Evolutionary conservation across 345 rosid species (phyloP).

Genomic region (Eucalyptus marginata): DNA sequence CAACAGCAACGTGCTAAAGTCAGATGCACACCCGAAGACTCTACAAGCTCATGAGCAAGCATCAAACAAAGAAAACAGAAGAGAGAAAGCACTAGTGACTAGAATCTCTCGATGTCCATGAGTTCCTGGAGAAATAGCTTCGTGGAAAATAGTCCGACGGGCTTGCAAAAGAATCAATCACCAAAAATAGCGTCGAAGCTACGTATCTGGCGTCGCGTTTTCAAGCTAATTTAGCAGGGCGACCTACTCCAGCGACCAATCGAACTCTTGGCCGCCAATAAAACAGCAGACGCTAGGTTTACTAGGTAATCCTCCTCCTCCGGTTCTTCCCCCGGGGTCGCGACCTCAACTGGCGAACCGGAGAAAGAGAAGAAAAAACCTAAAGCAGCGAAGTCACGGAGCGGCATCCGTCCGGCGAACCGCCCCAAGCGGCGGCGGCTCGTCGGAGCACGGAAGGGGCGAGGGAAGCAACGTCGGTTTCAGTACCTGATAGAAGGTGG

Average conservation of each 20-base stretch:
- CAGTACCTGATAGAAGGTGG: constrained; percentile 58
- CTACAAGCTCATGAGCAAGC: neutral
- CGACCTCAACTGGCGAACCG: neutral
- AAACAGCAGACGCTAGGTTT: neutral
- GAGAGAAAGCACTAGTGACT: neutral
- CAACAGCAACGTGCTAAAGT: neutral
- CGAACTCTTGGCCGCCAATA: neutral
- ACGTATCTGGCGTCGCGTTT: neutral
- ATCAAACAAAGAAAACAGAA: neutral
- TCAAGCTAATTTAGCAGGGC: neutral
- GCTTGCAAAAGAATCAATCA: neutral
- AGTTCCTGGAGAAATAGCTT: neutral
- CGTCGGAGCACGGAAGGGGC: neutral
- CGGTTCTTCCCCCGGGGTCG: neutral
- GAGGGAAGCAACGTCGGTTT: neutral
- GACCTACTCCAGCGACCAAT: neutral
- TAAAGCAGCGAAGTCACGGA: neutral
- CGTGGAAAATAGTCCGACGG: neutral
- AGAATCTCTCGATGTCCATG: neutral
- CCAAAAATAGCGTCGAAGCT: neutral
- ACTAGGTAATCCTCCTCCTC: neutral
- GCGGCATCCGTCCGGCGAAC: neutral
- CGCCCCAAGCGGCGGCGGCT: neutral
- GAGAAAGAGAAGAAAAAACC: neutral
- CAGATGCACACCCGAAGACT: neutral